Base-by-base conservation (phyloP, 441 rosid species). In the Jatropha multifida region DNA sequence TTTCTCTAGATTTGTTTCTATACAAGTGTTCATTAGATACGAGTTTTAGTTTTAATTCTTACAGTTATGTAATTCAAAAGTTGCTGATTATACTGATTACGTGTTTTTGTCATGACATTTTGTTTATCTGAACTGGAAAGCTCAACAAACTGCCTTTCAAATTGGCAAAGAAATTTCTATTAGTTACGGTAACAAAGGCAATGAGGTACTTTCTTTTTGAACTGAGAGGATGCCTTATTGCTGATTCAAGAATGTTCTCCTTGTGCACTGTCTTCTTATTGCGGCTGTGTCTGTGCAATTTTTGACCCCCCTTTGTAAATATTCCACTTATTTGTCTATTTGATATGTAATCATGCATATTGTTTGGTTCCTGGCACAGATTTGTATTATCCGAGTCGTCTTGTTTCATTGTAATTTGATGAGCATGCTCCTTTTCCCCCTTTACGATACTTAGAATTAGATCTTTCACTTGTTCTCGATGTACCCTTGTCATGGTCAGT, bases 181-280 rank as follows among this genome's bases (percentile, higher is more conserved):
- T 73, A 93, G 97, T 82, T 94, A 94, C 81, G 97, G 99, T 68
- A 87, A 85, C 89, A 94, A 94, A 86, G 98, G 98, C 76, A 93
- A 94, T 79, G 97, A 94, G 96, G 98, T 94, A 89, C 79, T 67
- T 74, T 42, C 18, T 70, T 40, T 70, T 68, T 73, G 51, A 27
- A 40, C 58, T 59, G 48, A 61, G 52, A 52, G 63, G 62, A 20
- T 61, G 26, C 32, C 20, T 38, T 62, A 60, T 74, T 68, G 58
- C 73, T 65, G 41, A 59, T 18, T 32, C 23, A 15, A 46, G 23
- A 51, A 12, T 15, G 11, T 63, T 27, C 37, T 60, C 51, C 20
- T 76, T 62, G 49, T 3, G 38, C 3, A n/a, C 9, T 66, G 20
- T 46, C 2, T 9, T 2, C 9, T 23, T 12, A 9, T 67, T 20